Conservation (phyloP, 2,329 filamentous ascomycete species). For the Alternaria triticina region DNA sequence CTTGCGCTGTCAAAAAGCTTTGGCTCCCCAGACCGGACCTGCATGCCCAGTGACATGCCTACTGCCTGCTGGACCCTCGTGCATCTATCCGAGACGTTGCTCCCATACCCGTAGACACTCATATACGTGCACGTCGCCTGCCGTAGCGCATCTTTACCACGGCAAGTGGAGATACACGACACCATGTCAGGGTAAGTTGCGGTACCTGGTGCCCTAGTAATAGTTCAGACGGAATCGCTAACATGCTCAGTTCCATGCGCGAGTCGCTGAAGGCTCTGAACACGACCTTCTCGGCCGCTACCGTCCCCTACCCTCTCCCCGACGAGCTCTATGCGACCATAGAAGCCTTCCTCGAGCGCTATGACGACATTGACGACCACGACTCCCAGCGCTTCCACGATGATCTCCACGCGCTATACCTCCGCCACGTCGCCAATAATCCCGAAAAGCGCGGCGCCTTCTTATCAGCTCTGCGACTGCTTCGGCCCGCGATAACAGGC, state of each 20-base stretch:
- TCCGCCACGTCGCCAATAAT: slow-evolving; percentile 65
- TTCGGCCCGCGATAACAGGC: slow-evolving; percentile 69
- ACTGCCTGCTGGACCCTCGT: background rate
- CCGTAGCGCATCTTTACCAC: slow-evolving; percentile 7
- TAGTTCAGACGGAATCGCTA: slow-evolving; percentile 9
- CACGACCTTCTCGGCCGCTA: slow-evolving; percentile 50
- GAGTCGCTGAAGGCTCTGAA: slow-evolving; percentile 57
- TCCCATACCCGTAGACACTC: background rate
- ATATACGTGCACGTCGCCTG: background rate
- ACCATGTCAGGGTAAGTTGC: slow-evolving; percentile 34
- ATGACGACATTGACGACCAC: slow-evolving; percentile 70
- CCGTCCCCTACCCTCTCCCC: slow-evolving; percentile 64
- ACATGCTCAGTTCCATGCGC: slow-evolving; percentile 55
- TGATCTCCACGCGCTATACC: slow-evolving; percentile 71
- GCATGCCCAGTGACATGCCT: slow-evolving; percentile 19
- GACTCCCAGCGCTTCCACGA: slow-evolving; percentile 75
- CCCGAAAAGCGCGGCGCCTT: slow-evolving; percentile 69
- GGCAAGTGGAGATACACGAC: slow-evolving; percentile 5
- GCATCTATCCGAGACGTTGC: background rate
- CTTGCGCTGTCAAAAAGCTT: slow-evolving; percentile 15
- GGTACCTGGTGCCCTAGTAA: background rate
- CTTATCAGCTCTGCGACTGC: slow-evolving; percentile 67
- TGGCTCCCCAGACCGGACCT: slow-evolving; percentile 6
- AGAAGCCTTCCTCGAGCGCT: slow-evolving; percentile 70
- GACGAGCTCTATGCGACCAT: slow-evolving; percentile 68